Evolutionary conservation across 495 filamentous ascomycete genomes (phyloP), one percentile per base, ranked within the genome.

Genomic region (Talaromyces ruber): DNA sequence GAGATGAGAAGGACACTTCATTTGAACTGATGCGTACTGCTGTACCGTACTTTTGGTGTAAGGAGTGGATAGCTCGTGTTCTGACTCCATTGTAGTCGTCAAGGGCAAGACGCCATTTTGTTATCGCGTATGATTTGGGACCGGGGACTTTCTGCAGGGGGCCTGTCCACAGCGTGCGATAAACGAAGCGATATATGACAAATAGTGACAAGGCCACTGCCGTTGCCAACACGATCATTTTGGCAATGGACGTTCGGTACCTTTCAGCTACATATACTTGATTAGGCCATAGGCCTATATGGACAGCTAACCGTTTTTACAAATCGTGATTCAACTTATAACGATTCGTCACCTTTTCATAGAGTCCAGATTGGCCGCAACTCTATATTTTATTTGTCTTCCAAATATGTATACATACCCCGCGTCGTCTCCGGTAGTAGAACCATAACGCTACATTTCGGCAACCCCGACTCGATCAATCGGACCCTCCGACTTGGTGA

Each of bases 21-120:
- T 70, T 73, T 16, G 78, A 75, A 25, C 75, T 75, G n/a, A 81
- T 63, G 6, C 76, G 72, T 8, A 79, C 72, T 12, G 68, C 70
- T 1, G 70, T 62, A 32, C 77, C 78, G 63, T 79, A 76, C 43
- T 67, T 22, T 18, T 65, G 47, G 60, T 81, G 78, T 0, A 79
- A 62, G 0, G 25, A 18, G 16, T 72, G 58, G 12, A 77, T 68
- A 2, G 24, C 66, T 1, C 64, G 63, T 1, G 74, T 75, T 2
- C 74, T 62, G 21, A 67, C 69, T 5, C 74, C 72, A 12, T 69
- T 64, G 34, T 63, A 75, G 59, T 75, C 74, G 26, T 72, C 71
- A 30, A 61, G 62, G 1, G 66, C 66, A 2, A 76, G 65, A 29
- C 66, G 56, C 64, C 58, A 68, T 14, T 63, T 66, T 2, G 74